These are phyloP conservation scores for Nitzschia inconspicua DNA, from an alignment of 108 stramenopile species.

Conservation along the genomic window DNA sequence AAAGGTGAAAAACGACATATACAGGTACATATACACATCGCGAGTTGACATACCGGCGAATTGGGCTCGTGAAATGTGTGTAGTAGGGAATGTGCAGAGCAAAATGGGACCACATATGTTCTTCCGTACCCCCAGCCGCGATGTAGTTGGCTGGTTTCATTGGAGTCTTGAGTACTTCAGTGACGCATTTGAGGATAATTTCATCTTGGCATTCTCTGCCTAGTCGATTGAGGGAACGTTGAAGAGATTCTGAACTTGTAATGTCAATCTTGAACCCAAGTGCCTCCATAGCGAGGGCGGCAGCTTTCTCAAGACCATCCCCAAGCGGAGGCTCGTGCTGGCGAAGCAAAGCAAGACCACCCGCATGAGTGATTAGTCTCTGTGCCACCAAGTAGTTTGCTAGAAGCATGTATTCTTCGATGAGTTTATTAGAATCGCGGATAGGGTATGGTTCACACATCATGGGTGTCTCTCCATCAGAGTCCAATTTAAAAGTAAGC, in stretches of 20 bases:
- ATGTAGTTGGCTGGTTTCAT: slow-evolving; percentile 92
- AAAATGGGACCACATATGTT: slow-evolving; percentile 80
- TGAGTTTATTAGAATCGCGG: slow-evolving; percentile 87
- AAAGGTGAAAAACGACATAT: too few species aligned
- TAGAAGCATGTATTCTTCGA: slow-evolving; percentile 98
- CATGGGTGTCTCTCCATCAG: slow-evolving; percentile 84
- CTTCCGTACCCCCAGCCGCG: slow-evolving; percentile 66
- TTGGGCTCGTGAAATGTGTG: slow-evolving; percentile 96
- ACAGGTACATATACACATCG: too few species aligned
- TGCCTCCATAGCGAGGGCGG: slow-evolving; percentile 48
- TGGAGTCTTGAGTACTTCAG: slow-evolving; percentile 81
- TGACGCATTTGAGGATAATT: slow-evolving; percentile 75
- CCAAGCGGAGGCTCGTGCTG: slow-evolving; percentile 67
- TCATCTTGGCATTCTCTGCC: slow-evolving; percentile 67
- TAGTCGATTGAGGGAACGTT: slow-evolving; percentile 73
- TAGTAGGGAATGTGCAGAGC: slow-evolving; percentile 97
- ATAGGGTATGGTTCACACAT: slow-evolving; percentile 85
- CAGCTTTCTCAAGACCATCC: slow-evolving; percentile 67
- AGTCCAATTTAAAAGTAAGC: slow-evolving; percentile 85
- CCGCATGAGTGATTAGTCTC: slow-evolving; percentile 83
- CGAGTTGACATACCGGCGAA: slow-evolving; percentile 93
- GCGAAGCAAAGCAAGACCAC: slow-evolving; percentile 69
- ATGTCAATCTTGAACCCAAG: slow-evolving; percentile 66
- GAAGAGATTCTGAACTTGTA: slow-evolving; percentile 61
- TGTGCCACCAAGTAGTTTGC: slow-evolving; percentile 97